Conservation (phyloP, 1,139 yeast genomes). For the Yamadazyma mexicana region DNA sequence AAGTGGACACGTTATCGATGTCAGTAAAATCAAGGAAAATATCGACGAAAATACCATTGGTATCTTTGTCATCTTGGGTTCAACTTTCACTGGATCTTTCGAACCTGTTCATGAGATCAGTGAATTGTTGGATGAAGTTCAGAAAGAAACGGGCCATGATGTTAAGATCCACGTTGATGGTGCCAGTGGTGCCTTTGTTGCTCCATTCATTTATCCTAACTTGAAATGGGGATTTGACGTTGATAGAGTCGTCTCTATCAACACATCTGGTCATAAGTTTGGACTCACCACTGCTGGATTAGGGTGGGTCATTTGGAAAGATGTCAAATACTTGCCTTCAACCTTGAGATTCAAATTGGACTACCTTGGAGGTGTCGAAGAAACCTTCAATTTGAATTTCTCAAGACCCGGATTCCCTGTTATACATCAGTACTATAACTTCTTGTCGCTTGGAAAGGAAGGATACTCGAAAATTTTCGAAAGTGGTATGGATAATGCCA, state of each 20-base stretch:
- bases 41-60: conserved; percentile 94
- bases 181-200: conserved; percentile 87
- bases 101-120: conserved; percentile 70
- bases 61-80: conserved; percentile 82
- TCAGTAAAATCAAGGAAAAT: conserved; percentile 54
- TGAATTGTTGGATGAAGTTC: conserved; percentile 62
- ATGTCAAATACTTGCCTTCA: conserved; percentile 61
- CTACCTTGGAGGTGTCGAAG: conserved; percentile 88
- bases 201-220: conserved; percentile 78
- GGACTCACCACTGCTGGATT: conserved; percentile 89
- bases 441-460: conserved; percentile 64
- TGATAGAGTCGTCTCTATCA: conserved; percentile 78
- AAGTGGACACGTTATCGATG: conserved; percentile 66
- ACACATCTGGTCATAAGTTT: conserved; percentile 93
- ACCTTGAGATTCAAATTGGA: conserved; percentile 74
- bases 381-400: conserved; percentile 82
- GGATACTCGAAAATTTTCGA: conserved; percentile 70
- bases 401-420: conserved; percentile 94
- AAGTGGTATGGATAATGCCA: conserved; percentile 65
- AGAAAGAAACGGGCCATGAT: conserved; percentile 64
- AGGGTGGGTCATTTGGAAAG: conserved; percentile 90
- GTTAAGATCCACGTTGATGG: conserved; percentile 92
- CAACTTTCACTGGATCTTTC: conserved; percentile 91
- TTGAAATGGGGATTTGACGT: conserved; percentile 81
- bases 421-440: conserved; percentile 81